A percentile compares a stretch with the other conserved stretches of the same genome.
phyloP scores from a whole-genome alignment of 805 yeast genomes.

The Brettanomyces sp. region DNA sequence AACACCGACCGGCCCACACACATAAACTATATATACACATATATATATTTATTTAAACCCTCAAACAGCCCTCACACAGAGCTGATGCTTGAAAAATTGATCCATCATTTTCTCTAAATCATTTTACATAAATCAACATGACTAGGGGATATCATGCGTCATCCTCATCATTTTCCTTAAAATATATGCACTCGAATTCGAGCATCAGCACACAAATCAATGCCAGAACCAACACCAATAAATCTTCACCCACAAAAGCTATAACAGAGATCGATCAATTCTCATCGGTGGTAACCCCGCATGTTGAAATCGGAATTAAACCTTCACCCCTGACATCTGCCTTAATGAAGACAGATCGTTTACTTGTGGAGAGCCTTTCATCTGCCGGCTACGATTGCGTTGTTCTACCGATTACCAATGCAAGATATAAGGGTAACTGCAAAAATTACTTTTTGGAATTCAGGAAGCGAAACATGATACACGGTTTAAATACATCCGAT shows the following conservation, averaged over 20 bases:
- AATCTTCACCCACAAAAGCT: not conserved
- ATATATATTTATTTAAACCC: too few species aligned
- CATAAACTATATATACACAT: too few species aligned
- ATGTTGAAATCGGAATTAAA: slow-evolving; percentile 32
- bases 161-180: too few species aligned
- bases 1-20: too few species aligned
- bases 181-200: not conserved
- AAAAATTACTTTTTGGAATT: slow-evolving; percentile 28
- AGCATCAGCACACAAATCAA: not conserved
- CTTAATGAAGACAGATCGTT: slow-evolving; percentile 21
- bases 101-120: too few species aligned
- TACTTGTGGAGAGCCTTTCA: slow-evolving; percentile 17
- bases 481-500: too few species aligned
- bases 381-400: slow-evolving; percentile 41
- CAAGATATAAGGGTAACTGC: slow-evolving; percentile 36
- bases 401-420: slow-evolving; percentile 46
- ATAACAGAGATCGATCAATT: slow-evolving; percentile 3
- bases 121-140: too few species aligned
- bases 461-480: slow-evolving; percentile 6
- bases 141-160: too few species aligned
- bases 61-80: too few species aligned
- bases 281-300: slow-evolving; percentile 4
- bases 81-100: too few species aligned
- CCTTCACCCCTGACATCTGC: slow-evolving; percentile 28
- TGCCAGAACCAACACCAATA: not conserved